Base-by-base conservation (phyloP, 2,329 filamentous ascomycete species). In the Bipolaris victoriae region DNA sequence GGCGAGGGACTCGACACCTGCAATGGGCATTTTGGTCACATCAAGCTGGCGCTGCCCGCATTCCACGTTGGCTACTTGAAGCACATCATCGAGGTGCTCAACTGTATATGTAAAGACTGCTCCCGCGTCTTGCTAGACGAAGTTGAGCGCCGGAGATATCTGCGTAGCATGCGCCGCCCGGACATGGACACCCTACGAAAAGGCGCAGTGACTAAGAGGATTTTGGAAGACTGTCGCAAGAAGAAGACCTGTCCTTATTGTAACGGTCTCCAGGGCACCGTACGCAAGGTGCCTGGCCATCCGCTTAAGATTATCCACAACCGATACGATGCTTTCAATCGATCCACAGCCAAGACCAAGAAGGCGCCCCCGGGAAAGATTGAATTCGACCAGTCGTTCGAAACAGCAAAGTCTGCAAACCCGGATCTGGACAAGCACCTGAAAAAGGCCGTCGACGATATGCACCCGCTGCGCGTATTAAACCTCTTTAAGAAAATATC, bases 21-120 rank as follows among this genome's bases (percentile, higher is more conserved):
- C 77, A 95, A 92, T 67, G 95, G 95, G 11, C 95, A 99, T 77
- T 99, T 98, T 72, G 95, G 95, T 45, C 90, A 97, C 77, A 90
- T 99, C 69, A 88, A 91, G 70, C 85, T 99, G 13, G 91, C 94
- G 1, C 82, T 99, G 49, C 95, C 95, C 3, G 92, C 90, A 41
- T 98, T 98, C 72, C 95, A 99, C 74, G 92, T 98, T 64, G 95
- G 95, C 36, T 99, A 97, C 74, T 86, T 99, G 68, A 95, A 92
- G 74, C 92, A 96, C 75, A 92, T 95, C 63, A 94, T 96, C 73
- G 89, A 88, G 43, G 93, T 97, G 54, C 83, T 99, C 22, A 93
- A 98, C 75, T 90, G 95, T 71, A 96, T 99, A 64, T 99, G 95
- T 87, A 99, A 88, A 81, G 88, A 93, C 72, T 99, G 95, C 74